phyloP scores from a whole-genome alignment of 352 stramenopile species.

The Globisporangium cystogenes region DNA sequence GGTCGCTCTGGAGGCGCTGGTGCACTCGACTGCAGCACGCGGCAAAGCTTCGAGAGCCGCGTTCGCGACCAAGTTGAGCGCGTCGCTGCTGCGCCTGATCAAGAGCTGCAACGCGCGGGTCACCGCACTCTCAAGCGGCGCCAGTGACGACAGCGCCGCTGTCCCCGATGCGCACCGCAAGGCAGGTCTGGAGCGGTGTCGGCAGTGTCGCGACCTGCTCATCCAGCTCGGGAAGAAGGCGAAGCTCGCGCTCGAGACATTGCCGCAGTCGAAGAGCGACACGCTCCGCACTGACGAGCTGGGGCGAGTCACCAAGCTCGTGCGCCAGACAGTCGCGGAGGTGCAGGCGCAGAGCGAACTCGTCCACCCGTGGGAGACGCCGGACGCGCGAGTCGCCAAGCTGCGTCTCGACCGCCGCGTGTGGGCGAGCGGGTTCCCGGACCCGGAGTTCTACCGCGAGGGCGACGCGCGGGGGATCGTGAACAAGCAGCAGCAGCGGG shows the following conservation, averaged over 20 bases:
- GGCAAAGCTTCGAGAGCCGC: not conserved
- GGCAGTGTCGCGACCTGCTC: slow-evolving; percentile 33
- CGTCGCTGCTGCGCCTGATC: slow-evolving; percentile 20
- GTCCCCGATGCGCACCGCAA: slow-evolving; percentile 15
- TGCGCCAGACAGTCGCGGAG: slow-evolving; percentile 17
- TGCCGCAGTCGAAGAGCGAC: not conserved
- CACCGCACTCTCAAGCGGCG: slow-evolving; percentile 16
- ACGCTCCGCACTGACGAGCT: slow-evolving; percentile 7
- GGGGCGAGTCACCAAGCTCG: slow-evolving; percentile 7
- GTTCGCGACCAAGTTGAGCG: slow-evolving; percentile 3
- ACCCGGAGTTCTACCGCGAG: slow-evolving; percentile 41
- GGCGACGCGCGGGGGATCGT: slow-evolving; percentile 13
- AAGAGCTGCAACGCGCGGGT: slow-evolving; percentile 31
- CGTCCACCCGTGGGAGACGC: slow-evolving; percentile 36
- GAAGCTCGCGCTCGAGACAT: slow-evolving; percentile 12
- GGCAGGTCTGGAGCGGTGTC: slow-evolving; percentile 27
- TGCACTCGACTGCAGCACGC: slow-evolving; percentile 5
- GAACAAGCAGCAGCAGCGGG: slow-evolving; percentile 24
- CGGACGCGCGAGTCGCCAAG: slow-evolving; percentile 34
- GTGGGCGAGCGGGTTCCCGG: slow-evolving; percentile 45
- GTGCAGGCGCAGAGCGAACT: slow-evolving; percentile 21
- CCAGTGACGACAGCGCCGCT: slow-evolving; percentile 6
- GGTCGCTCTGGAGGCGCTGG: slow-evolving; percentile 6
- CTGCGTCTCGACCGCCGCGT: slow-evolving; percentile 25
- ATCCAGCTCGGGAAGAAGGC: slow-evolving; percentile 37